Base-by-base conservation (phyloP, 73 alveolate species). In the Paraurostyla sp. region DNA sequence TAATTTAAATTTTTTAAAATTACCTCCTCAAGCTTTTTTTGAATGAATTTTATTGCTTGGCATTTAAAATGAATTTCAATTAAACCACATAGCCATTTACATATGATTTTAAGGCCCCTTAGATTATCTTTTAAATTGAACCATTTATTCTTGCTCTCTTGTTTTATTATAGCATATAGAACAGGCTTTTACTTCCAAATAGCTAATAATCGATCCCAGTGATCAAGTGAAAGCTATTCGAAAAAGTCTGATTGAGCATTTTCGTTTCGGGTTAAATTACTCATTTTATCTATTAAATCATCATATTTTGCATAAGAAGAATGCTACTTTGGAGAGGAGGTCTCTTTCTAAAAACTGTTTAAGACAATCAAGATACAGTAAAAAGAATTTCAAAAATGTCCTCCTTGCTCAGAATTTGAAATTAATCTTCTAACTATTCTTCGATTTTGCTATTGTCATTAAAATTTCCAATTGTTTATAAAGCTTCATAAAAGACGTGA, bases 101-200 rank as follows among this genome's bases (percentile, higher is more conserved):
- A 65, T 18, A 65, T 65, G 38, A 65, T 65, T 30, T 65, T 22
- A 13, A 65, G 25, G 1, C 82, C 82, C 25, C 82, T 65, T 13
- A 65, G 25, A 22, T 65, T 35, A 65, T 65, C 82, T 65, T 40
- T 65, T 6, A n/a, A n/a, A 65, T 38, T 4, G 69, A 4, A 6
- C 30, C 23, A 54, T 7, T 4, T 65, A 4, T 13, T 6, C 18
- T 18, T 38, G 29, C 40, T 38, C 50, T 50, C 13, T 25, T 65
- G 7, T 18, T 1, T 40, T 35, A 38, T 30, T 7, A 13, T 6
- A 32, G 3, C 25, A 65, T 65, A 30, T 22, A 65, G 42, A 38
- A 65, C 58, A 38, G 82, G 82, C 41, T 65, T 65, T 40, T 65
- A 38, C 41, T 65, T 65, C 82, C 82, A 65, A 38, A 65, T 65